phyloP scores from a whole-genome alignment of 495 filamentous ascomycete genomes.

The Letharia columbiana region DNA sequence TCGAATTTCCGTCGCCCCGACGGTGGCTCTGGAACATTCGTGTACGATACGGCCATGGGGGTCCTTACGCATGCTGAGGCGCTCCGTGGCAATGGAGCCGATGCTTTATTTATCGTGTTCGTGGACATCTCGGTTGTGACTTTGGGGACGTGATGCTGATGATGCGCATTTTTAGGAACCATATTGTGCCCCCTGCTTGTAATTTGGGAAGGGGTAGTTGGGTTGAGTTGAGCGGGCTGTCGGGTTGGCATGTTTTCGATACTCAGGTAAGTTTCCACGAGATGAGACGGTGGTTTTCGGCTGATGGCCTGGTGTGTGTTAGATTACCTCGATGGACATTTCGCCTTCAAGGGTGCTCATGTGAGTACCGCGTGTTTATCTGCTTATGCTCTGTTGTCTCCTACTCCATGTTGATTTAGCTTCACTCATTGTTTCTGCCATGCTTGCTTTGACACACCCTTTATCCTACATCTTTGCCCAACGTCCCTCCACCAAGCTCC shows the following conservation, averaged over 20 bases:
- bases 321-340: constrained; percentile 9
- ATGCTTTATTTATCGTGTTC: background rate
- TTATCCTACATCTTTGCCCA: background rate
- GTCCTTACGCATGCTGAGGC: background rate
- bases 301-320: background rate
- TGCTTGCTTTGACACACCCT: background rate
- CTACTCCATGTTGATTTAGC: background rate
- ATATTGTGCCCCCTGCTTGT: background rate
- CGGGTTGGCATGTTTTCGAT: background rate
- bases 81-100: background rate
- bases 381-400: background rate
- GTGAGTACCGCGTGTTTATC: background rate
- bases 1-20: background rate
- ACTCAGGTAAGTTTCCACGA: background rate
- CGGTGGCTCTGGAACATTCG: background rate
- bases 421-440: background rate
- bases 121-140: background rate
- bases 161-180: background rate
- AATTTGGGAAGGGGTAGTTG: background rate
- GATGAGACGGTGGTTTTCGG: background rate
- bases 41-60: constrained; percentile 3
- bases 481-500: background rate
- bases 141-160: background rate
- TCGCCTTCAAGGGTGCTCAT: constrained; percentile 12
- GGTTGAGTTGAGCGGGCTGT: background rate